These are phyloP conservation scores for Pleodorina starrii DNA, from an alignment of 139 green algal species.

Conservation along the genomic window DNA sequence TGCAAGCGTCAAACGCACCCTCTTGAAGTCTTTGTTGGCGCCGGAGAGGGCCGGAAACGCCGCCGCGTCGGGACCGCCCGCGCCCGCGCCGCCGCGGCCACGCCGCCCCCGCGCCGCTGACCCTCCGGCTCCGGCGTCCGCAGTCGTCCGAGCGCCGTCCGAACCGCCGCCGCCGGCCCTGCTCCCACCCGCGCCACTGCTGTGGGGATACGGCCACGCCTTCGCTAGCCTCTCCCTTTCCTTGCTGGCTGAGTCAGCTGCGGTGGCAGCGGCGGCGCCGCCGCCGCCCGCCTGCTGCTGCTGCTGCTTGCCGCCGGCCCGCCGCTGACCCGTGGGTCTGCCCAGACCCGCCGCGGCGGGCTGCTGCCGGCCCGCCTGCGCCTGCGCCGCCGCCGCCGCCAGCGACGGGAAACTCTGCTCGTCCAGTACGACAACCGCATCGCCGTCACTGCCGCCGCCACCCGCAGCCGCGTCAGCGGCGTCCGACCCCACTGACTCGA, in stretches of 20 bases:
- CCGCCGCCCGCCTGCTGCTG: background rate
- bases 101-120: background rate
- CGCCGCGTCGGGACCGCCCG: background rate
- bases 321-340: background rate
- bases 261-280: background rate
- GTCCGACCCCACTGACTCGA: background rate
- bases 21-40: background rate
- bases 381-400: conserved; percentile 4
- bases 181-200: background rate
- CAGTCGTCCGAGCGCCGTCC: too few species aligned
- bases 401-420: conserved; percentile 45
- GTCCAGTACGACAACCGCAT: conserved; percentile 20
- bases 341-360: background rate
- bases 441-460: background rate
- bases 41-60: background rate
- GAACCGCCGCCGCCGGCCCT: too few species aligned
- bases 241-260: background rate
- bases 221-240: background rate
- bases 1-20: too few species aligned
- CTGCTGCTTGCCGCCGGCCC: background rate
- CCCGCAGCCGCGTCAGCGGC: background rate
- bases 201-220: conserved; percentile 21
- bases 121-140: conserved; percentile 22
- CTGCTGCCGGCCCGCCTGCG: conserved; percentile 5
- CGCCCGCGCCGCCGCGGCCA: background rate